Conservation (phyloP, 441 rosid genomes). For the Biscutella laevigata region DNA sequence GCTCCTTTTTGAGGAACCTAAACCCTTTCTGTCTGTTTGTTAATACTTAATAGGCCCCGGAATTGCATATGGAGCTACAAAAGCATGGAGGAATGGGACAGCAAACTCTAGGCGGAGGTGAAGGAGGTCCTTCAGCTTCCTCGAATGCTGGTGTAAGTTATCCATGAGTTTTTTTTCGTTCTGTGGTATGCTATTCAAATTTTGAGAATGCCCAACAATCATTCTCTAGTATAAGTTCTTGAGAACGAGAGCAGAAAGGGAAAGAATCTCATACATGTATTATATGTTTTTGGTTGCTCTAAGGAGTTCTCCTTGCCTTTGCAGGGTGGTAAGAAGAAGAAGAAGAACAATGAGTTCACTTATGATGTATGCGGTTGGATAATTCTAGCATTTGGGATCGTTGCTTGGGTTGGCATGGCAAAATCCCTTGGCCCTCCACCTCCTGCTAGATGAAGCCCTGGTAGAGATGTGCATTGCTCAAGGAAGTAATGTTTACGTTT, state of each 20-base stretch:
- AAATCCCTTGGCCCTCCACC: constrained; percentile 51
- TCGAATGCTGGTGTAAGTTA: constrained; percentile 35
- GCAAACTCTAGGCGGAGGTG: constrained; percentile 34
- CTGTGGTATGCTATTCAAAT: not conserved
- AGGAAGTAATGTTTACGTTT: not conserved
- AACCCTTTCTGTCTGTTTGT: not conserved
- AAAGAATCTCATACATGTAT: not conserved
- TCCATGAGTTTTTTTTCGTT: not conserved
- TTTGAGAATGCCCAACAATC: not conserved
- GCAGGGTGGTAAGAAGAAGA: constrained; percentile 46
- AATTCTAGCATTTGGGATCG: constrained; percentile 52
- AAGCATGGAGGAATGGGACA: constrained; percentile 29
- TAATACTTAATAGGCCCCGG: constrained; percentile 34
- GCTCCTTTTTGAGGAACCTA: not conserved
- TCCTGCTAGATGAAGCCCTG: constrained; percentile 33
- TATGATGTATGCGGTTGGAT: constrained; percentile 61
- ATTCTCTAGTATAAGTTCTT: not conserved
- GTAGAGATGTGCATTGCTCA: not conserved
- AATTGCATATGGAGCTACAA: constrained; percentile 45
- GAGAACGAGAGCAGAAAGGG: not conserved
- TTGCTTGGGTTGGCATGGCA: constrained; percentile 52
- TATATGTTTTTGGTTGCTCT: not conserved
- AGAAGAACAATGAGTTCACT: constrained; percentile 45
- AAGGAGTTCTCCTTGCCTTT: not conserved
- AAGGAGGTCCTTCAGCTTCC: constrained; percentile 37